Evolutionary conservation across 192 early-diverging fungal species (phyloP).

Genomic region (Mortierella antarctica): DNA sequence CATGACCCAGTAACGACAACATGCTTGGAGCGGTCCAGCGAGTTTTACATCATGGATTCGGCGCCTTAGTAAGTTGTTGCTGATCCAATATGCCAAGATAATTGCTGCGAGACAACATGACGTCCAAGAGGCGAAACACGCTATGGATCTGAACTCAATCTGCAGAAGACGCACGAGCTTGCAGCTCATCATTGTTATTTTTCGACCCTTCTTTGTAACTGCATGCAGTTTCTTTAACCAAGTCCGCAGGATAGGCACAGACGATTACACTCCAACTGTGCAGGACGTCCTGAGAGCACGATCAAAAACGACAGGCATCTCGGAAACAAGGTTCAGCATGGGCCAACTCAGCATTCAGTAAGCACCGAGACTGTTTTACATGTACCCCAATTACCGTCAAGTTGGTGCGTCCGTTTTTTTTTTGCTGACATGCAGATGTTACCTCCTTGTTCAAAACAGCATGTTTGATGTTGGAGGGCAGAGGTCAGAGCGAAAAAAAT

Average conservation of each 20-base stretch:
- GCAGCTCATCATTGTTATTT: too few species aligned
- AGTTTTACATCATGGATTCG: slow-evolving; percentile 93
- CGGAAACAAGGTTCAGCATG: slow-evolving; percentile 94
- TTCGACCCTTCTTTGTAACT: too few species aligned
- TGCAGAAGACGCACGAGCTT: too few species aligned
- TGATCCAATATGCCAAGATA: too few species aligned
- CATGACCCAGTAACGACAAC: slow-evolving; percentile 74
- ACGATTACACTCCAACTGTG: slow-evolving; percentile 90
- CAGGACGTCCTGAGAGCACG: slow-evolving; percentile 95
- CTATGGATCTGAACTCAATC: too few species aligned
- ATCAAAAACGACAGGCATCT: slow-evolving; percentile 97
- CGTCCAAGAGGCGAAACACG: too few species aligned
- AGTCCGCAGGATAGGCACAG: slow-evolving; percentile 83
- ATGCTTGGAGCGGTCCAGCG: slow-evolving; percentile 77
- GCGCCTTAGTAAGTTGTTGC: slow-evolving; percentile 80
- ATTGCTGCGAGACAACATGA: too few species aligned
- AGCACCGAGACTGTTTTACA: slow-evolving; percentile 19
- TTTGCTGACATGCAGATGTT: neutral
- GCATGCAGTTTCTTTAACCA: slow-evolving; percentile 83
- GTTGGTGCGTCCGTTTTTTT: slow-evolving; percentile 4
- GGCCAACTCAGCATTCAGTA: slow-evolving; percentile 89
- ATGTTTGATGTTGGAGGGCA: slow-evolving; percentile 94
- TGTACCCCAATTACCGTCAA: too few species aligned
- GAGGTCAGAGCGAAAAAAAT: slow-evolving; percentile 86
- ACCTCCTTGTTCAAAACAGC: slow-evolving; percentile 33